These are phyloP conservation scores for Exophiala oligosperma DNA, from an alignment of 2,329 filamentous ascomycete species.

Conservation along the genomic window DNA sequence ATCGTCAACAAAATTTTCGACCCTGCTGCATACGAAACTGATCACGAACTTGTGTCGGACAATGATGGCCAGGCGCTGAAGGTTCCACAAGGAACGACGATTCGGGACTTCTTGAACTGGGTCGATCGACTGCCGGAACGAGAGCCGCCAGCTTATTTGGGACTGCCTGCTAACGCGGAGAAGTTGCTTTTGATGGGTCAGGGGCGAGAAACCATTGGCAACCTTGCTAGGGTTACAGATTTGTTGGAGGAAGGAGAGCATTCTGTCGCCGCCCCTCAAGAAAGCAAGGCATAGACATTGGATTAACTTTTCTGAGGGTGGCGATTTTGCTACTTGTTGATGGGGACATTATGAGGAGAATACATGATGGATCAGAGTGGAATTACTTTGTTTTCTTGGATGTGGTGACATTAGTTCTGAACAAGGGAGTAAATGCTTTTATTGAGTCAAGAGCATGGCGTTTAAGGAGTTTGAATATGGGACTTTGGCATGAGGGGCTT, in stretches of 20 bases:
- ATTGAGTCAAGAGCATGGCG: background rate
- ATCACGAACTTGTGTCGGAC: slow-evolving; percentile 81
- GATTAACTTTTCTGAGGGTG: too few relatives aligned
- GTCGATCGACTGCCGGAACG: slow-evolving; percentile 89
- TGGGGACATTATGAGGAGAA: too few relatives aligned
- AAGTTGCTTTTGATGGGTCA: slow-evolving; percentile 89
- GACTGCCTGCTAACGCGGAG: slow-evolving; percentile 92
- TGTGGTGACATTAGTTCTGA: too few relatives aligned
- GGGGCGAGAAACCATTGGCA: slow-evolving; percentile 78
- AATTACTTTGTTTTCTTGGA: too few relatives aligned
- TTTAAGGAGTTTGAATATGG: too few relatives aligned
- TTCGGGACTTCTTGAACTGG: slow-evolving; percentile 88
- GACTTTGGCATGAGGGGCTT: too few relatives aligned
- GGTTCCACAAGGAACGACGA: slow-evolving; percentile 76
- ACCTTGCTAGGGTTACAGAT: slow-evolving; percentile 80
- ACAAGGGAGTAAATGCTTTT: background rate
- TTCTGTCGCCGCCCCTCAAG: slow-evolving; percentile 47
- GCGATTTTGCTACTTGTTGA: too few relatives aligned
- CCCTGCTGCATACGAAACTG: slow-evolving; percentile 85
- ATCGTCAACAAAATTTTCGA: slow-evolving; percentile 80
- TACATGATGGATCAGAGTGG: too few relatives aligned
- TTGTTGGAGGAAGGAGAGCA: slow-evolving; percentile 93
- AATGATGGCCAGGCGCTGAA: slow-evolving; percentile 62
- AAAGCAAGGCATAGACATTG: too few relatives aligned
- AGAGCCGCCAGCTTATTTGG: slow-evolving; percentile 93